Evolutionary conservation across 208 protist genomes (phyloP).

Genomic region (Acanthamoeba royreba): DNA sequence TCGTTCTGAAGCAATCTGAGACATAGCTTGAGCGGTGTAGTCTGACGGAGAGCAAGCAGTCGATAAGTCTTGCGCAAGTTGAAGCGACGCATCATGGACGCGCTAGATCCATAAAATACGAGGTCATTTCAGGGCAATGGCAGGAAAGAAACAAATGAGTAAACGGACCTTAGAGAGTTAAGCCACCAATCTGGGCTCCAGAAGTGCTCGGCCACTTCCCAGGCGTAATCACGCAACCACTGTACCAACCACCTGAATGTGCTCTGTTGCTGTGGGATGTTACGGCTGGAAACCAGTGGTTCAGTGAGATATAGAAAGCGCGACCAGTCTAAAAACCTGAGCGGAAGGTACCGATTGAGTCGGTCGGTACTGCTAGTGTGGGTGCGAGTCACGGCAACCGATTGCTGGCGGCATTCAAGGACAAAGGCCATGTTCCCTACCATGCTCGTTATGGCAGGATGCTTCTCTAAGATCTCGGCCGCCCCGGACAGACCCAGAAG

Average conservation of each 20-base stretch:
- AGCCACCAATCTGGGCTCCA: background rate
- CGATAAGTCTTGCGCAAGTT: constrained; percentile 5
- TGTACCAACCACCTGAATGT: background rate
- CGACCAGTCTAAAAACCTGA: background rate
- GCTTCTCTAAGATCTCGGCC: background rate
- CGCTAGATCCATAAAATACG: background rate
- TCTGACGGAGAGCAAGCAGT: background rate
- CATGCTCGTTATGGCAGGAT: background rate
- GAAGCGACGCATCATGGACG: background rate
- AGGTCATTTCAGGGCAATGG: background rate
- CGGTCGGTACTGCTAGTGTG: background rate
- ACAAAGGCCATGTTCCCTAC: background rate
- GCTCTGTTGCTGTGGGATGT: background rate
- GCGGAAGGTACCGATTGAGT: background rate
- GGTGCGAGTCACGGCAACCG: background rate
- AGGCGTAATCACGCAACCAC: background rate
- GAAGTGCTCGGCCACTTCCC: background rate
- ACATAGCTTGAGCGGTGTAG: background rate
- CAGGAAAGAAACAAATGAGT: background rate
- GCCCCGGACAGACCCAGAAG: background rate
- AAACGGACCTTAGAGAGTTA: background rate
- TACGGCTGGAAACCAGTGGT: background rate
- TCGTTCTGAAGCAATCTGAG: background rate
- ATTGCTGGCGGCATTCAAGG: background rate
- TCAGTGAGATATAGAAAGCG: background rate